Evolutionary conservation across 2,329 filamentous ascomycete species (phyloP), one percentile per base, ranked within the genome.

Genomic region (Ophiostoma pallidulum): DNA sequence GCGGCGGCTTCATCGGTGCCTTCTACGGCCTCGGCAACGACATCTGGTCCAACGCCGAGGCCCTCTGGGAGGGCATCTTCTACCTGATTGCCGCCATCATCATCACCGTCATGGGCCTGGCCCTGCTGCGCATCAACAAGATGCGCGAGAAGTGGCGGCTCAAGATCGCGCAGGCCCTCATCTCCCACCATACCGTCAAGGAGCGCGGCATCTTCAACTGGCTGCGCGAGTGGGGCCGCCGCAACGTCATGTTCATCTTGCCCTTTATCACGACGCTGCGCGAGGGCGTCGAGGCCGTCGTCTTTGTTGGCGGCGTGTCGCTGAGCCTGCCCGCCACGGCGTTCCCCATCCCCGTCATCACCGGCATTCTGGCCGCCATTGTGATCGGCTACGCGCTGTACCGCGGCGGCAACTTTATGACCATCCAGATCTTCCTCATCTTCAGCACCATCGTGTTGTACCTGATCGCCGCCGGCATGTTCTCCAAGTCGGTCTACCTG

Each of bases 191-290:
- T 35, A 69, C 73, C 14, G n/a, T 54, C 38, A 42, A 41, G 41
- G 37, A 52, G 36, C 18, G 19, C 38, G 69, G 56, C n/a, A 36
- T 35, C 20, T 4, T 41, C 13, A 26, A 16, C 18, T 67, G 69
- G 58, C 43, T 89, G 53, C 84, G 84, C 18, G 82, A 90, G 63
- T 51, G 50, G 47, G 41, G 45, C 24, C 54, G 54, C 47, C 88
- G 85, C 63, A 92, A 94, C 60, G 79, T 82, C 59, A 87, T 94
- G 84, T 92, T 94, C 62, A 65, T 86, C 39, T 69, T 94, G 47
- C 89, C 89, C 1, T 94, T 94, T 64, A 74, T 94, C 60, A 94
- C 88, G 0, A 84, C 92, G n/a, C 67, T 94, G 13, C 74, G 89
- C 31, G 88, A 94, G 63, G 89, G 88, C 3, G 76, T 94, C 26